Base-by-base conservation (phyloP, 306 rosid genomes). In the Crataegus laevigata region DNA sequence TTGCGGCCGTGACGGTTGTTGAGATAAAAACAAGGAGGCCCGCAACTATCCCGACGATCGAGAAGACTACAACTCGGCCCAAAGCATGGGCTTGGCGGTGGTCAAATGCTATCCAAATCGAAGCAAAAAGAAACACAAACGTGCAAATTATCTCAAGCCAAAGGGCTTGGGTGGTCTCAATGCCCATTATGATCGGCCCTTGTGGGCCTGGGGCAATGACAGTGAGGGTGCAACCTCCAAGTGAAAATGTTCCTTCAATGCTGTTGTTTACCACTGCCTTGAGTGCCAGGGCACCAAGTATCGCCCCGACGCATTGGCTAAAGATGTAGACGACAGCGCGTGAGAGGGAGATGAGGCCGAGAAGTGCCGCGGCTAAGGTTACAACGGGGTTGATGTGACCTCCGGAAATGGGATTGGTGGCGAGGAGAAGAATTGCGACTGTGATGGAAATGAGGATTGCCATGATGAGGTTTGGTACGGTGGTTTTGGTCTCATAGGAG, bases 221-320 rank as follows among this genome's bases (percentile, higher is more conserved):
- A 10, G 72, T 75, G 43, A 81, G 85, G 0, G 87, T 84, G 65
- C 87, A 84, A 12, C 87, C 87, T 47, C 87, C 87, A n/a, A 84
- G 82, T 2, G 87, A 80, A 71, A 73, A 84, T 3, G 69, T 21
- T 0, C 71, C 69, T 43, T 77, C 82, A 13, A 77, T 71, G 72
- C 57, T 68, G 66, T 64, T 74, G 75, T 28, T 78, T 12, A 81
- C 65, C 62, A 84, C 85, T 15, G 82, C 82, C 73, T 81, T 84
- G 32, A 84, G 83, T 10, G 87, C 87, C 9, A 84, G 77, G 15
- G 85, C 85, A n/a, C 87, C 87, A 3, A 80, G 32, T 19, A 84
- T 34, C 1, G 72, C 82, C 18, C 87, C 81, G 1, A 13, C 50
- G 8, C 87, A 84, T 34, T 77, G 85, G 13, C 82, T 79, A 42